Evolutionary conservation across 129 eudicot species (phyloP).

Genomic region (Flaveria linearis): DNA sequence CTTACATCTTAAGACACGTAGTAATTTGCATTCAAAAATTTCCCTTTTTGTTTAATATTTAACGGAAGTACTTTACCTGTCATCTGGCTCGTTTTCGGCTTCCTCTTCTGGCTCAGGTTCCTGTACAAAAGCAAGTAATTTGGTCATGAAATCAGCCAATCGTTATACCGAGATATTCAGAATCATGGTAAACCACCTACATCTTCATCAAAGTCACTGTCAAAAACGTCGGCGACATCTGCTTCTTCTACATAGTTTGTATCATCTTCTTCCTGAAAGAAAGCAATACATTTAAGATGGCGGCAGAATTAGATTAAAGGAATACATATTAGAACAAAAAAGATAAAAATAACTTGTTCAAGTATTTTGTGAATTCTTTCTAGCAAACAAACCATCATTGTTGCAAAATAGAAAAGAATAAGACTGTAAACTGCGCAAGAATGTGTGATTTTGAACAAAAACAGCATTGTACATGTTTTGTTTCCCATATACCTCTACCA

Average conservation of each 20-base stretch:
- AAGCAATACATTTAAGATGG: slow-evolving; percentile 19
- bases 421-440: not conserved
- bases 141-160: not conserved
- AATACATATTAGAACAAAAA: not conserved
- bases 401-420: slow-evolving; percentile 7
- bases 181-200: slow-evolving; percentile 40
- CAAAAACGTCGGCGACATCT: slow-evolving; percentile 88
- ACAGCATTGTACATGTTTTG: not conserved
- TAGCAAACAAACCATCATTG: slow-evolving; percentile 12
- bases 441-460: not conserved
- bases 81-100: slow-evolving; percentile 84
- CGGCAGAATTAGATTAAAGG: not conserved
- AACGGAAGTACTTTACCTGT: slow-evolving; percentile 45
- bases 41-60: not conserved
- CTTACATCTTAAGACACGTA: slow-evolving; percentile 9
- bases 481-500: not conserved
- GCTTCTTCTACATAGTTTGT: slow-evolving; percentile 74
- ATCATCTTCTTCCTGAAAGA: slow-evolving; percentile 78
- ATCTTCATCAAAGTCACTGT: slow-evolving; percentile 94
- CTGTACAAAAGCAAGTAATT: slow-evolving; percentile 40
- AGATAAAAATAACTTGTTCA: not conserved
- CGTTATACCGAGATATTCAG: not conserved
- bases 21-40: slow-evolving; percentile 3
- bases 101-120: slow-evolving; percentile 86
- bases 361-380: slow-evolving; percentile 10